A percentile compares a stretch with the other conserved stretches of the same genome.
Evolutionary conservation across 345 rosid species (phyloP).

Genomic region (Citrus mangshanensis): DNA sequence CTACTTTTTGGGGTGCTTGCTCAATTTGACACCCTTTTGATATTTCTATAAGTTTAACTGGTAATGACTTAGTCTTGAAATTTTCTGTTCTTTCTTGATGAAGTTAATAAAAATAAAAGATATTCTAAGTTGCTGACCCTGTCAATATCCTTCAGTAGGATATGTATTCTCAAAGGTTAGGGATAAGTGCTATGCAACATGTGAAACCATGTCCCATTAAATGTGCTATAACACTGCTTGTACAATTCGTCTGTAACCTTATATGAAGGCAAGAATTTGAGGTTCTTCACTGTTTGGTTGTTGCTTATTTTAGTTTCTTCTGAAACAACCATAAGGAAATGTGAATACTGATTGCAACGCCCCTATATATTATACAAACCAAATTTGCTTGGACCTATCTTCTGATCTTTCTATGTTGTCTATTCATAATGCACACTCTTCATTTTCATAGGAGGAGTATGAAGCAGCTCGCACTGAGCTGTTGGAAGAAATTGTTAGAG

Average conservation of each 20-base stretch:
- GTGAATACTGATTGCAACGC: not conserved
- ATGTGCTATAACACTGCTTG: not conserved
- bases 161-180: not conserved
- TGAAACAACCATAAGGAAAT: no score
- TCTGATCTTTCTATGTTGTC: not conserved
- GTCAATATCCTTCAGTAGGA: not conserved
- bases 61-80: not conserved
- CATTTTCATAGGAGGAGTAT: conserved; percentile 68
- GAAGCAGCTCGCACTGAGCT: conserved; percentile 94
- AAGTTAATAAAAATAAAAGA: not conserved
- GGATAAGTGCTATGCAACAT: not conserved
- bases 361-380: not conserved
- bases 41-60: not conserved
- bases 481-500: conserved; percentile 71
- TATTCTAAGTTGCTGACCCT: not conserved
- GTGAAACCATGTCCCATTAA: not conserved
- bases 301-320: not conserved
- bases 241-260: not conserved
- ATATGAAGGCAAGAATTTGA: not conserved
- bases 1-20: not conserved
- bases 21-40: not conserved
- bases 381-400: not conserved
- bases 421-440: not conserved
- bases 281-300: not conserved
- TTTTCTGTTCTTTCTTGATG: not conserved